A percentile compares a stretch with the other conserved stretches of the same genome.
phyloP scores from a whole-genome alignment of 202 grass and related monocot genomes.

The Hordeum pubiflorum region DNA sequence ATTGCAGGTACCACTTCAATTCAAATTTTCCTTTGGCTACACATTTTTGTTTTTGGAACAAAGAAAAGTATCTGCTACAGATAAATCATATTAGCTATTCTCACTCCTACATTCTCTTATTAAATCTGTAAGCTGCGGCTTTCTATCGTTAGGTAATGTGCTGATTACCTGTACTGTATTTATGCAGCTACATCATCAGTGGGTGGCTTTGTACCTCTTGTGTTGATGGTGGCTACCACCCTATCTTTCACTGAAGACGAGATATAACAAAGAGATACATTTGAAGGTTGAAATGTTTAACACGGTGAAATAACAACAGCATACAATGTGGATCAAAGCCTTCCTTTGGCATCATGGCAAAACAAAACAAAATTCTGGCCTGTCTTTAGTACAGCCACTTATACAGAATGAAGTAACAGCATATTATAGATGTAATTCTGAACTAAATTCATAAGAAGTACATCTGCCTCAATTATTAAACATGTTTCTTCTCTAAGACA shows the following conservation, averaged over 20 bases:
- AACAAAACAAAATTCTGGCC: neutral
- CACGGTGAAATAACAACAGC: neutral
- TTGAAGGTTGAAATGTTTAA: neutral
- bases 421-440: neutral
- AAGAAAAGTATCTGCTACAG: neutral
- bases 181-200: constrained; percentile 1
- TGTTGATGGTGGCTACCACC: neutral
- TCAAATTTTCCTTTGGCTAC: neutral
- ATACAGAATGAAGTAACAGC: neutral
- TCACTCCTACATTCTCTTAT: neutral
- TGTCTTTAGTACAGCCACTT: neutral
- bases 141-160: neutral
- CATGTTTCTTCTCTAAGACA: constrained; percentile 1
- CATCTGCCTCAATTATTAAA: constrained; percentile 30
- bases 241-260: neutral
- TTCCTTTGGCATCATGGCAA: neutral
- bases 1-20: neutral
- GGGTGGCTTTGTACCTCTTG: neutral
- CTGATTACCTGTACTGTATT: neutral
- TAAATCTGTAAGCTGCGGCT: neutral
- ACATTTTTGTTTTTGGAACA: neutral
- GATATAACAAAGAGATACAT: neutral
- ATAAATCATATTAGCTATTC: neutral
- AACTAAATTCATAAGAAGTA: constrained; percentile 16
- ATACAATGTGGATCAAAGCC: neutral